These are phyloP conservation scores for Malus hybrid DNA, from an alignment of 331 rosid species.

Conservation along the genomic window DNA sequence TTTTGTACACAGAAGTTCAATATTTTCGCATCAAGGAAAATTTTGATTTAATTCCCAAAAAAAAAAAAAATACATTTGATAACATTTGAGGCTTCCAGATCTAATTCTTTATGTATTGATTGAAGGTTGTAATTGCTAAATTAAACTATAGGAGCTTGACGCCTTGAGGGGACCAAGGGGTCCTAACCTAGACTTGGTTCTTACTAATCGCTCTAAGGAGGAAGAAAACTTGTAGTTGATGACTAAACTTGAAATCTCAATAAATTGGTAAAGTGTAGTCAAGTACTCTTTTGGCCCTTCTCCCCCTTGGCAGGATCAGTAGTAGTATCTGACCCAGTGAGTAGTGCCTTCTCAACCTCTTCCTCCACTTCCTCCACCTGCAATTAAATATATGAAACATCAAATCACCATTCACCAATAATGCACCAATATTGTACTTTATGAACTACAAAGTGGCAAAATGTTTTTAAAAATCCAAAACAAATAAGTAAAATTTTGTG, in stretches of 20 bases:
- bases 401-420: neutral
- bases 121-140: too few relatives aligned
- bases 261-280: neutral
- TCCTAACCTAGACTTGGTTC: too few relatives aligned
- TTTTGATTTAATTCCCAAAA: neutral
- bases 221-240: too few relatives aligned
- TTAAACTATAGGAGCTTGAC: neutral
- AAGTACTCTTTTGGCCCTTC: neutral
- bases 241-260: neutral
- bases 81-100: too few relatives aligned
- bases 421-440: too few relatives aligned
- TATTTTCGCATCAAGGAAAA: neutral
- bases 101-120: too few relatives aligned
- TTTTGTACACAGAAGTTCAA: neutral
- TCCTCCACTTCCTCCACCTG: neutral
- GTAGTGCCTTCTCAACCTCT: conserved; percentile 1
- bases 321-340: neutral
- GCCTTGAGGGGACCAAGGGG: neutral
- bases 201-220: too few relatives aligned
- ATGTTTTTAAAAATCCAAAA: neutral
- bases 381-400: neutral
- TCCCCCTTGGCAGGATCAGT: neutral
- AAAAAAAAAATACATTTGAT: too few relatives aligned
- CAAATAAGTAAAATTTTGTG: too few relatives aligned
- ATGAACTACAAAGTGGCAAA: neutral